Conservation (phyloP, 1,284 basidiomycete genomes). For the Ganoderma leucocontextum region DNA sequence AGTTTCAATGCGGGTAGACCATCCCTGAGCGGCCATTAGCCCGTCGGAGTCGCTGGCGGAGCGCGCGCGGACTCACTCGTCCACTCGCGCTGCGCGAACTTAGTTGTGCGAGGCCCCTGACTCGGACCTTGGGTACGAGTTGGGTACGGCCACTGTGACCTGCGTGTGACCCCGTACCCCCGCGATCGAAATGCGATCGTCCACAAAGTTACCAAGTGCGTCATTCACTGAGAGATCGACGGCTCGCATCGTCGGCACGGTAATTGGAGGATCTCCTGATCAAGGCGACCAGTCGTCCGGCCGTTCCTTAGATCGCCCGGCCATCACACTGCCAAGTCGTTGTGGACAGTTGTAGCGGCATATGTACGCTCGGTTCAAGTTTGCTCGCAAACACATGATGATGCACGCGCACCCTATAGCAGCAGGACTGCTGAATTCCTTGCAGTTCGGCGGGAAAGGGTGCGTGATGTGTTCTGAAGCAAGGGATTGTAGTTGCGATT, state of each 20-base stretch:
- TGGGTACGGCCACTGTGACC: too few species aligned
- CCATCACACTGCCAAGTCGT: background rate
- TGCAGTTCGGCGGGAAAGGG: background rate
- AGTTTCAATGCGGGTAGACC: too few species aligned
- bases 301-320: background rate
- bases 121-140: too few species aligned
- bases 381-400: background rate
- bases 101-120: background rate
- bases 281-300: background rate
- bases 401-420: too few species aligned
- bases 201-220: background rate
- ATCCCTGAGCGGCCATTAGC: background rate
- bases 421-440: background rate
- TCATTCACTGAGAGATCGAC: background rate
- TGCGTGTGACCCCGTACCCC: too few species aligned
- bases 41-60: background rate
- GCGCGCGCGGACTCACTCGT: background rate
- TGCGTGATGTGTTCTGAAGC: background rate
- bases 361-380: conserved; percentile 11
- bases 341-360: conserved; percentile 8
- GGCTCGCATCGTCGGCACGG: background rate
- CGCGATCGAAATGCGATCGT: background rate
- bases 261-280: too few species aligned
- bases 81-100: background rate
- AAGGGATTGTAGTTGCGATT: background rate